Percentiles rank a stretch among this genome's conserved stretches.
phyloP scores from a whole-genome alignment of 768 basidiomycete species.

The Amanita rubescens region DNA sequence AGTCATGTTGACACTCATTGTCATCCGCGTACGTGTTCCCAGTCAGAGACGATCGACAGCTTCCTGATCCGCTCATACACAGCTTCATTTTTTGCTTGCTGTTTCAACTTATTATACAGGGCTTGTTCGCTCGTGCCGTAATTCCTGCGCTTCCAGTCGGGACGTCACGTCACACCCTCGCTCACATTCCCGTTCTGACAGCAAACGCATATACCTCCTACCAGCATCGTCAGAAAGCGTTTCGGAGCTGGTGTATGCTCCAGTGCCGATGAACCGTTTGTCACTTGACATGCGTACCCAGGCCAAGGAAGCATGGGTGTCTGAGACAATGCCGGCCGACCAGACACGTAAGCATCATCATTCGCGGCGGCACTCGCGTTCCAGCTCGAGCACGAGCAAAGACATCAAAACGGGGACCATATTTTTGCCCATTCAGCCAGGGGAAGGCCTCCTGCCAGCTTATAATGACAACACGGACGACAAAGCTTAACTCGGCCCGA shows the following conservation, averaged over 20 bases:
- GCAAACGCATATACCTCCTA: constrained; percentile 56
- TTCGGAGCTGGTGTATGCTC: constrained; percentile 56
- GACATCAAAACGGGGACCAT: constrained; percentile 31
- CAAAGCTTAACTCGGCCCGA: not conserved
- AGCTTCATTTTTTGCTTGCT: constrained; percentile 75
- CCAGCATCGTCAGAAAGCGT: constrained; percentile 23
- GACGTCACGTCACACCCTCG: constrained; percentile 5
- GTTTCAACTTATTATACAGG: constrained; percentile 59
- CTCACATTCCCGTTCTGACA: constrained; percentile 16
- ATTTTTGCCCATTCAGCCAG: constrained; percentile 35
- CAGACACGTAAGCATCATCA: constrained; percentile 14
- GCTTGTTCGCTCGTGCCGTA: constrained; percentile 34
- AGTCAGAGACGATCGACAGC: not conserved
- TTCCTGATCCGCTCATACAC: not conserved
- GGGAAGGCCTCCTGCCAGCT: constrained; percentile 37
- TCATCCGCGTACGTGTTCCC: constrained; percentile 50
- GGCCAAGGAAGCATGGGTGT: constrained; percentile 67
- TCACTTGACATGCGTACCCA: constrained; percentile 42
- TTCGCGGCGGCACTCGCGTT: constrained; percentile 18
- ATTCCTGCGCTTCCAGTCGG: constrained; percentile 9
- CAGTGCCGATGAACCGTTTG: constrained; percentile 50
- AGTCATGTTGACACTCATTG: constrained; percentile 51
- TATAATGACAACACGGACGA: constrained; percentile 7
- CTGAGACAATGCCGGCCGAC: constrained; percentile 18
- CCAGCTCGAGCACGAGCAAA: constrained; percentile 13